These are phyloP conservation scores for Pleurotus sapidus DNA, from an alignment of 768 basidiomycete species.

Conservation along the genomic window DNA sequence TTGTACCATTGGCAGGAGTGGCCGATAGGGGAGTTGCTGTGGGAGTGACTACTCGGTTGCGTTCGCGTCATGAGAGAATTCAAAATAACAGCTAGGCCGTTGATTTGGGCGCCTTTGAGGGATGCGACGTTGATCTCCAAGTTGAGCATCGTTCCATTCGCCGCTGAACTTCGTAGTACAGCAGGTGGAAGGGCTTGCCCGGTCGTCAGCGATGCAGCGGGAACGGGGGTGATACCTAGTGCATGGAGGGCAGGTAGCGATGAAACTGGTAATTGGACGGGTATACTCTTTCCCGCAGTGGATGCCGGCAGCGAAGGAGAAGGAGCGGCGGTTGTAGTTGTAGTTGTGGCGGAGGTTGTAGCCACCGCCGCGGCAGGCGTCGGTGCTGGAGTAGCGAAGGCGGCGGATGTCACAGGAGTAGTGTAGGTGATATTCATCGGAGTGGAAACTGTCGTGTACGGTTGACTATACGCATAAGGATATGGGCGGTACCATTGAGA, in stretches of 20 bases:
- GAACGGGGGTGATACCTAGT: conserved; percentile 72
- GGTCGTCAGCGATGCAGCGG: conserved; percentile 45
- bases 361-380: conserved; percentile 18
- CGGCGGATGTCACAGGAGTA: conserved; percentile 23
- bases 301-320: conserved; percentile 22
- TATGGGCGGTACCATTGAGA: conserved; percentile 63
- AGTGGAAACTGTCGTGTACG: conserved; percentile 38
- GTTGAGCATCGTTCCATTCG: conserved; percentile 69
- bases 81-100: conserved; percentile 65
- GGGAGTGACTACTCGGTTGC: neutral
- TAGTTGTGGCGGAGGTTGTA: conserved; percentile 11
- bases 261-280: conserved; percentile 70
- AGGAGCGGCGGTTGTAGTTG: conserved; percentile 21
- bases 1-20: neutral
- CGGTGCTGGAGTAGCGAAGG: conserved; percentile 22
- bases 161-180: conserved; percentile 68
- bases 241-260: conserved; percentile 64
- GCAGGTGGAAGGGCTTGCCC: conserved; percentile 70
- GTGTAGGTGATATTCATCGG: conserved; percentile 20
- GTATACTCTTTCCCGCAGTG: conserved; percentile 43
- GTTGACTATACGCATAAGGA: conserved; percentile 62
- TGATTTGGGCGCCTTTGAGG: conserved; percentile 75
- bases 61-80: conserved; percentile 63
- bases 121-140: conserved; percentile 78
- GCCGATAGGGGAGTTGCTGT: neutral